These are phyloP conservation scores for Dichotomocladium elegans DNA, from an alignment of 371 early-diverging fungal species.

Conservation along the genomic window DNA sequence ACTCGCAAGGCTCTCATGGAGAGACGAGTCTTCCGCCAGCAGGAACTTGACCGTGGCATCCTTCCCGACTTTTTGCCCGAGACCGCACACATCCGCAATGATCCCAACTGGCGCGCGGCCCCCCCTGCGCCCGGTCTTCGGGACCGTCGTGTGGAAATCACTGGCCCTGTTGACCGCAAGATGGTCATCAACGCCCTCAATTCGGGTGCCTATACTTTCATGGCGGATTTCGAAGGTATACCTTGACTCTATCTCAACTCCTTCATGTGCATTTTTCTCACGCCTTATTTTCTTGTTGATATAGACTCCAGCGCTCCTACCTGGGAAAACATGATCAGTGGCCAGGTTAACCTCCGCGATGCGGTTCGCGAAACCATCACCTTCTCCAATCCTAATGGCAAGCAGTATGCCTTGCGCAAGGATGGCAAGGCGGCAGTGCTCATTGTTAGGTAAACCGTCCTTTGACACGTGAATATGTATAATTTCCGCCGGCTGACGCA, in stretches of 20 bases:
- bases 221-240: constrained; percentile 96
- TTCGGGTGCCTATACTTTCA: constrained; percentile 87
- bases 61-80: constrained; percentile 91
- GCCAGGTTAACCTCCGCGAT: constrained; percentile 91
- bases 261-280: too few species aligned
- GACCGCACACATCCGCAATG: constrained; percentile 85
- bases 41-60: constrained; percentile 72
- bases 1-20: constrained; percentile 79
- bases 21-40: constrained; percentile 71
- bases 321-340: constrained; percentile 81
- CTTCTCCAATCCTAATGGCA: constrained; percentile 85
- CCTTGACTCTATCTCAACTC: too few species aligned
- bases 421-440: constrained; percentile 86
- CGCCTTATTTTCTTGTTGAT: constrained; percentile 14
- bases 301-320: constrained; percentile 91
- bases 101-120: constrained; percentile 87
- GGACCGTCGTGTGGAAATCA: constrained; percentile 95
- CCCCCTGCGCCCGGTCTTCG: constrained; percentile 86
- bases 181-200: constrained; percentile 98
- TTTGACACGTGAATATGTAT: neutral
- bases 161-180: constrained; percentile 96
- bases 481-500: neutral
- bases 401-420: constrained; percentile 80
- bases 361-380: constrained; percentile 80
- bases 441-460: constrained; percentile 69